A percentile compares a stretch with the other conserved stretches of the same genome.
These are phyloP conservation scores for Euryodendron excelsum DNA, from an alignment of 148 eudicot genomes.

Conservation along the genomic window DNA sequence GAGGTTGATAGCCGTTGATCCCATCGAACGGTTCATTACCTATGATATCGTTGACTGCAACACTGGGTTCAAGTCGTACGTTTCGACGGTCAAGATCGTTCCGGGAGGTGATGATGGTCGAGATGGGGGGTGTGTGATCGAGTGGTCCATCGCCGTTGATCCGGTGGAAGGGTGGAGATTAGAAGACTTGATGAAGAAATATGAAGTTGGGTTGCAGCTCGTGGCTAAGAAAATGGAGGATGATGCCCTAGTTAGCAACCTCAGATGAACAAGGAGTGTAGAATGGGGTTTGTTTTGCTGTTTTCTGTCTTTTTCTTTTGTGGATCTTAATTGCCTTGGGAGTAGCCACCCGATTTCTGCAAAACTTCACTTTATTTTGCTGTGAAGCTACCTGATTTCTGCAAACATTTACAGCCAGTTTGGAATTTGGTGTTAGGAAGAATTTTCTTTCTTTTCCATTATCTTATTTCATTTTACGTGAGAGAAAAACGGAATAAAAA, in stretches of 20 bases:
- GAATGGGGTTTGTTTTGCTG: no score
- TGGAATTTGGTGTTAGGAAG: no score
- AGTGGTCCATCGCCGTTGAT: slow-evolving; percentile 62
- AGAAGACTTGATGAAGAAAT: slow-evolving; percentile 55
- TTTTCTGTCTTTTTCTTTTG: no score
- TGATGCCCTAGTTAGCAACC: background rate
- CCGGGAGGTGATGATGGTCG: slow-evolving; percentile 21
- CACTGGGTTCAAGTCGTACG: slow-evolving; percentile 60
- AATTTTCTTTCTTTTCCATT: no score
- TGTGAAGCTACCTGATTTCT: no score
- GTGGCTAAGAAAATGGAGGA: slow-evolving; percentile 65
- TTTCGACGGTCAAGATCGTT: slow-evolving; percentile 53
- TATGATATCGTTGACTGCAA: slow-evolving; percentile 77
- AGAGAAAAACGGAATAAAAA: no score
- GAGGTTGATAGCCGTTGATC: slow-evolving; percentile 55
- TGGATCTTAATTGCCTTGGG: no score
- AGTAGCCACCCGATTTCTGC: no score
- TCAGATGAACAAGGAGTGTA: no score
- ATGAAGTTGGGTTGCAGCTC: slow-evolving; percentile 42
- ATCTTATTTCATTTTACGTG: no score
- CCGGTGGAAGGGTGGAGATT: slow-evolving; percentile 54
- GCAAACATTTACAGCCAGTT: no score
- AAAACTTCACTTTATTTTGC: no score
- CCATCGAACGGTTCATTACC: slow-evolving; percentile 31
- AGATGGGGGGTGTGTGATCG: slow-evolving; percentile 53